A percentile compares a stretch with the other conserved stretches of the same genome.
phyloP scores from a whole-genome alignment of 2,329 filamentous ascomycete species.

The Ascochyta fabae region DNA sequence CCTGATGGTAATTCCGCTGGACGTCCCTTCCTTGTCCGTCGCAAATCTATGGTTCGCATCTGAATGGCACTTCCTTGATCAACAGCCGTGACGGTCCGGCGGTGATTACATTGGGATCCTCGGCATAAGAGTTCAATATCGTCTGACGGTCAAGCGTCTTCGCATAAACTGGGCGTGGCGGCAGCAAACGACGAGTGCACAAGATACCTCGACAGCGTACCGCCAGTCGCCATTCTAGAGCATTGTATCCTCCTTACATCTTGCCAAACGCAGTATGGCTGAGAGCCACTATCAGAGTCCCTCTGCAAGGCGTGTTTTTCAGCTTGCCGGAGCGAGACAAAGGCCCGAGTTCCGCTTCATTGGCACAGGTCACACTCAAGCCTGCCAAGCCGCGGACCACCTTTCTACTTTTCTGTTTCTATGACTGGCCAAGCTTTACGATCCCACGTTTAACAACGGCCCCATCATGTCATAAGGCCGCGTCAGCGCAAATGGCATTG shows the following conservation, averaged over 20 bases:
- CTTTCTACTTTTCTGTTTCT: conserved; percentile 34
- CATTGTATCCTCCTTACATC: conserved; percentile 21
- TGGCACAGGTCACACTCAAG: conserved; percentile 42
- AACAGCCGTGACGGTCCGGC: conserved; percentile 7
- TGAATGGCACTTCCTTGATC: background rate
- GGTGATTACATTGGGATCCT: conserved; percentile 5
- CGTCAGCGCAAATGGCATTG: conserved; percentile 38
- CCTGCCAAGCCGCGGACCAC: conserved; percentile 41
- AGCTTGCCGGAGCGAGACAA: conserved; percentile 42
- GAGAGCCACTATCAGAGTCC: conserved; percentile 21
- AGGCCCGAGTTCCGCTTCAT: conserved; percentile 38
- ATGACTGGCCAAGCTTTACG: conserved; percentile 36
- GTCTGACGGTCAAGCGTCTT: conserved; percentile 12
- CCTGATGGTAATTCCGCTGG: conserved; percentile 3
- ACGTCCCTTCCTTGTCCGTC: conserved; percentile 3
- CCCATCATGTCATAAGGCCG: conserved; percentile 33
- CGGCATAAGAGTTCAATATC: conserved; percentile 8
- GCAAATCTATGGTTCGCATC: background rate
- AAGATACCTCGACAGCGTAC: background rate
- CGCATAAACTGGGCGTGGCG: conserved; percentile 10
- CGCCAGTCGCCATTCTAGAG: conserved; percentile 15
- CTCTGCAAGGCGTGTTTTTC: conserved; percentile 31
- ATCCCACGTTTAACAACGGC: conserved; percentile 27
- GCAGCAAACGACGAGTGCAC: conserved; percentile 2
- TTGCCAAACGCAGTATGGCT: conserved; percentile 29